Conservation (phyloP, 2,329 filamentous ascomycete genomes). For the Chalaropsis thielavioides region DNA sequence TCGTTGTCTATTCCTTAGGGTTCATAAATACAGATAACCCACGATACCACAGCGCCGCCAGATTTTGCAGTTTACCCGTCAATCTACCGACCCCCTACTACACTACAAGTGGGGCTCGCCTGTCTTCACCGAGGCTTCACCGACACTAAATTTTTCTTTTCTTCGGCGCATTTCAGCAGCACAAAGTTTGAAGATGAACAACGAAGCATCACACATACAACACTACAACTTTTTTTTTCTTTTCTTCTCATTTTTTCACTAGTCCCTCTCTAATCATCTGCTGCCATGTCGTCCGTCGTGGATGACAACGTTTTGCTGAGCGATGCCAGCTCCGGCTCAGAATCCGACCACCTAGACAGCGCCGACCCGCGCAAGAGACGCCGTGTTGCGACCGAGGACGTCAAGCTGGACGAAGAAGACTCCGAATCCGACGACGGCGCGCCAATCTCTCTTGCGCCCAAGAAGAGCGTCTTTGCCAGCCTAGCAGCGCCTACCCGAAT, state of each 20-base stretch:
- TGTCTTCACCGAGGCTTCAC: not conserved
- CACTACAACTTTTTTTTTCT: not conserved
- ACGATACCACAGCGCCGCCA: not conserved
- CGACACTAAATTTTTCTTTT: slow-evolving; percentile 1
- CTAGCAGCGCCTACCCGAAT: slow-evolving; percentile 41
- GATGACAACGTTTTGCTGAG: slow-evolving; percentile 6
- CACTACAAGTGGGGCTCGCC: not conserved
- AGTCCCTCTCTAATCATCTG: not conserved
- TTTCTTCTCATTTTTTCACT: not conserved
- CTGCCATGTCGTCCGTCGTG: slow-evolving; percentile 15
- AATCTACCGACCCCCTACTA: not conserved
- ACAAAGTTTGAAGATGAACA: not conserved
- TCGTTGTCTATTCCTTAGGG: too few species aligned
- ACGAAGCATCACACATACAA: not conserved
- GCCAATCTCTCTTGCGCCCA: slow-evolving; percentile 20
- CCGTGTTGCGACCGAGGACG: slow-evolving; percentile 22
- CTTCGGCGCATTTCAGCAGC: not conserved
- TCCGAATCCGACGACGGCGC: slow-evolving; percentile 22
- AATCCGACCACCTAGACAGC: slow-evolving; percentile 38
- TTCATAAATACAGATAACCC: too few species aligned
- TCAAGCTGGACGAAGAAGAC: slow-evolving; percentile 22
- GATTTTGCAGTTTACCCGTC: not conserved
- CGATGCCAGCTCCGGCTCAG: slow-evolving; percentile 21
- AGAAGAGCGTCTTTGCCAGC: slow-evolving; percentile 26
- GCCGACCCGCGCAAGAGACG: slow-evolving; percentile 33